Evolutionary conservation across 2,329 filamentous ascomycete species (phyloP), one percentile per base, ranked within the genome.

Genomic region (Chaetomiaceae sp.): DNA sequence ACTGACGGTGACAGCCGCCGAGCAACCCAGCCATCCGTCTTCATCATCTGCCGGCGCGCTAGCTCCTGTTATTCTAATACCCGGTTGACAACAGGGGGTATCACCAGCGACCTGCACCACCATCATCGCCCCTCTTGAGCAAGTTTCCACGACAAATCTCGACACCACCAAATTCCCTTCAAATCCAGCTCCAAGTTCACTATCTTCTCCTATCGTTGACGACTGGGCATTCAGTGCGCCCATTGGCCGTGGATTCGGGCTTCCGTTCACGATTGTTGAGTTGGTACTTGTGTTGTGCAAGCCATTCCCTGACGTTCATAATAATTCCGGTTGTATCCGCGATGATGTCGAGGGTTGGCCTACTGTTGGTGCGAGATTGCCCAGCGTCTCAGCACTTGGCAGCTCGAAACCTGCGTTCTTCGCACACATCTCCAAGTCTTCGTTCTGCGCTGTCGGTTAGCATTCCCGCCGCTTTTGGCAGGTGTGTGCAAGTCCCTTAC

Each of bases 351-450:
- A 27, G 11, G 18, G n/a, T 25, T 11, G 27, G 38, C n/a, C 27
- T 13, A 13, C 18, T 3, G 33, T 25, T 7, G 7, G 8, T 18
- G 7, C 13, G 29, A 25, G 40, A 13, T 36, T 21, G 9, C 11
- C n/a, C 16, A 36, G 16, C 18, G n/a, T 40, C 45, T 32, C 7
- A 10, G 29, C n/a, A 13, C 10, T 14, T 8, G 50, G 46, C 21
- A 48, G 9, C 16, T 34, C 20, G 23, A 56, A 56, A 2, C 50
- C 50, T 10, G 46, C 48, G 16, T 67, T 68, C 21, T 42, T 50
- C 10, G 69, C 69, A 51, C 70, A 73, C 1, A 62, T 63, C 14
- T 44, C 58, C 23, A 71, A 50, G 40, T 71, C 65, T 58, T 71
- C 67, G 54, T 59, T 64, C 69, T 71, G 32, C 18, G 42, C 23